Percentiles rank a stretch among this genome's conserved stretches.
Conservation (phyloP, 306 rosid genomes). For the apple (Malus domestica) region DNA sequence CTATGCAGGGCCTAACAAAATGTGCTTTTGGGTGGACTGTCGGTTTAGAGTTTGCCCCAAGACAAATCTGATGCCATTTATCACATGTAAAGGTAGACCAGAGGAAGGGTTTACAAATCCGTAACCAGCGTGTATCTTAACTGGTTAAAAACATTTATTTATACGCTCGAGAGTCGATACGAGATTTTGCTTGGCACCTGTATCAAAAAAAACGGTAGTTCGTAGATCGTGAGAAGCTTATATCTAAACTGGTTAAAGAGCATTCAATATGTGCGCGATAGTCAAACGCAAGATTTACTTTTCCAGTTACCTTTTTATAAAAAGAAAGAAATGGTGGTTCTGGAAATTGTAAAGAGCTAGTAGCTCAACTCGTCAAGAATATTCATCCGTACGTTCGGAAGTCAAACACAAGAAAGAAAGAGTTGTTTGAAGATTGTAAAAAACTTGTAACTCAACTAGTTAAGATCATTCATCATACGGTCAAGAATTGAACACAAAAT, state of each 20-base stretch:
- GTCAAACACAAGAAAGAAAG: too few relatives aligned
- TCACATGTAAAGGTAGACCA: not conserved
- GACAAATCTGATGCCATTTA: not conserved
- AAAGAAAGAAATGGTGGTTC: not conserved
- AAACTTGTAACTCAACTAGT: too few relatives aligned
- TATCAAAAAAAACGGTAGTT: not conserved
- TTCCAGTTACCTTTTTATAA: too few relatives aligned
- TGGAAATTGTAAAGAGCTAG: not conserved
- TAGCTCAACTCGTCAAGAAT: too few relatives aligned
- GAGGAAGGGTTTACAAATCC: too few relatives aligned
- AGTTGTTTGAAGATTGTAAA: too few relatives aligned
- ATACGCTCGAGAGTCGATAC: not conserved
- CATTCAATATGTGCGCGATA: not conserved
- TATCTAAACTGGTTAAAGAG: not conserved
- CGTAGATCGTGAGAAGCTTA: not conserved
- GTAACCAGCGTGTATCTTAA: too few relatives aligned
- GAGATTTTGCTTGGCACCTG: not conserved
- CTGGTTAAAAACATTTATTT: too few relatives aligned
- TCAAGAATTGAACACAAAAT: too few relatives aligned
- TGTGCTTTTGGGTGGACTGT: slow-evolving; percentile 1
- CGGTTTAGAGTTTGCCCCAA: not conserved
- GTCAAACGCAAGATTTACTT: not conserved
- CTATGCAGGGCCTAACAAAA: not conserved
- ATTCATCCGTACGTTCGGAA: too few relatives aligned
- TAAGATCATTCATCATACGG: too few relatives aligned